Base-by-base conservation (phyloP, 208 protist species). In the Lotmaria passim region DNA sequence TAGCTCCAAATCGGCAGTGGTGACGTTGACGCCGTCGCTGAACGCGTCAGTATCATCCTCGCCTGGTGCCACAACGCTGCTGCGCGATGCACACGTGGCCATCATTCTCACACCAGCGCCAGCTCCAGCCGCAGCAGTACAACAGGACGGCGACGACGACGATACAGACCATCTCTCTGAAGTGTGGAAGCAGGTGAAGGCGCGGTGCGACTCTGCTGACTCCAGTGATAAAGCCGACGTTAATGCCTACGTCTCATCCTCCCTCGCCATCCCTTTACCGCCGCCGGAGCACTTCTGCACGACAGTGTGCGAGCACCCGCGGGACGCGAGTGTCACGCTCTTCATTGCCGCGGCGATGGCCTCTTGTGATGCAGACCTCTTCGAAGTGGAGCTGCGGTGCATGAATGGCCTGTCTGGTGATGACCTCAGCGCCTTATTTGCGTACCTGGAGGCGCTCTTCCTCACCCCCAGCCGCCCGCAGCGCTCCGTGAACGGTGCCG, bases 371-470 rank as follows among this genome's bases (percentile, higher is more conserved):
- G 23, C 36, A 38, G 62, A 82, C 4, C 14, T 83, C 1, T 85
- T 85, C 57, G 86, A 91, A 43, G 34, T 91, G 76, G 86, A 91
- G 72, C 62, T 91, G 46, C 81, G 67, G 17, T 72, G 38, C 28
- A 19, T 76, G 41, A n/a, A 46, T 41, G 43, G 43, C 43, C 31
- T 83, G 19, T 36, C 36, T 17, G 47, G 67, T 7, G 33, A 41
- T 3, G 48, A 61, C 26, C 67, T 73, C 8, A 28, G 52, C 21
- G 24, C 55, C 24, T 81, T 90, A 21, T 64, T 73, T 26, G 50
- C 56, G 15, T 71, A 63, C n/a, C n/a, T 82, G 2, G 69, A 68
- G 44, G 34, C 46, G 6, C 60, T 87, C 3, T 81, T 90, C 26
- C 57, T 80, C 33, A 73, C 72, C 19, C 67, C 74, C 5, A 52